Evolutionary conservation across 2,329 filamentous ascomycete genomes (phyloP).

Genomic region (Onygenales sp.): DNA sequence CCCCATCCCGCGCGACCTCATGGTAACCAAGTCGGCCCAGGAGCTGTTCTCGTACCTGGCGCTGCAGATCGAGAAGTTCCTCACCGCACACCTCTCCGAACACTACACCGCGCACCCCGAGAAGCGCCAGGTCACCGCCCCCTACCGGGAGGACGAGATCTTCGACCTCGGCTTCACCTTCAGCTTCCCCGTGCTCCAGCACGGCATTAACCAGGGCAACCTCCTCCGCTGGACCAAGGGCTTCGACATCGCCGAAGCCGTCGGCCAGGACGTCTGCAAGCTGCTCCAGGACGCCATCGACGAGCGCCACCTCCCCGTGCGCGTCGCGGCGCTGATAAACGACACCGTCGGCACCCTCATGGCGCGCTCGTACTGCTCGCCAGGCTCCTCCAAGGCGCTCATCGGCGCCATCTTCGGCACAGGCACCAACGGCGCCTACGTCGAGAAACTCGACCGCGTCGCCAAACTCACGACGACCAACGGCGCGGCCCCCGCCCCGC

Average conservation of each 20-base stretch:
- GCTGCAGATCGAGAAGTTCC: slow-evolving; percentile 81
- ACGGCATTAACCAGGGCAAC: slow-evolving; percentile 88
- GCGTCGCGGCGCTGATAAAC: slow-evolving; percentile 92
- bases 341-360: slow-evolving; percentile 97
- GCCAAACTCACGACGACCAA: slow-evolving; percentile 60
- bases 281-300: slow-evolving; percentile 86
- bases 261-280: slow-evolving; percentile 90
- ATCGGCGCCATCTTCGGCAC: slow-evolving; percentile 97
- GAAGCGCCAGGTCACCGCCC: slow-evolving; percentile 51
- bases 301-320: slow-evolving; percentile 73
- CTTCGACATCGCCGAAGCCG: slow-evolving; percentile 88
- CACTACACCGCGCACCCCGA: slow-evolving; percentile 66
- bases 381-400: slow-evolving; percentile 74
- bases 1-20: slow-evolving; percentile 78
- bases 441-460: slow-evolving; percentile 80
- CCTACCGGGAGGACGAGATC: slow-evolving; percentile 61
- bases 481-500: slow-evolving; percentile 16
- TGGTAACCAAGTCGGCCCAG: slow-evolving; percentile 76
- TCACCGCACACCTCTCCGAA: slow-evolving; percentile 77
- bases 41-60: slow-evolving; percentile 90
- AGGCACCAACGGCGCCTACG: slow-evolving; percentile 93
- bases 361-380: slow-evolving; percentile 91
- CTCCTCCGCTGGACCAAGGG: slow-evolving; percentile 98
- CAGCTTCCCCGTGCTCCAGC: slow-evolving; percentile 90
- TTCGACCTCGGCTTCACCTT: slow-evolving; percentile 98